Base-by-base conservation (phyloP, 108 stramenopile species). In the Cyclotella distinguenda region DNA sequence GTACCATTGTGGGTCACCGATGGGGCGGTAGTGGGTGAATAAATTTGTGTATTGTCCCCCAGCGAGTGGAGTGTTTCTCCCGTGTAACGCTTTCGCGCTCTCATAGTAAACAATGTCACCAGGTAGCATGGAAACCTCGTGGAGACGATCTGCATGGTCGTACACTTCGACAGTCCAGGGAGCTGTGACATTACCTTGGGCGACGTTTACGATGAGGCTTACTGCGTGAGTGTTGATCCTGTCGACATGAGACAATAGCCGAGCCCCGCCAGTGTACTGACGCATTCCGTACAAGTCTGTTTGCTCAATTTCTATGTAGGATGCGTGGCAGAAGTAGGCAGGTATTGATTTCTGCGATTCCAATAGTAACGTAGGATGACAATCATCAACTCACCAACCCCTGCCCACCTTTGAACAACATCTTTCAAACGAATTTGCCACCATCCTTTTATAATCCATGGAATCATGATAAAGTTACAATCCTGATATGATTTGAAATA, bases 261-360 rank as follows among this genome's bases (percentile, higher is more conserved):
- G 70, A 31, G 92, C 89, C 12, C 94, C 95, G 42, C 85, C 60
- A 49, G 89, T 81, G 64, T 97, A 97, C 33, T 85, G 82, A 23
- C 96, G 84, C 6, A 97, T 73, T 34, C 96, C 96, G 63, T 97
- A 97, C 70, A 95, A 78, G 56, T 87, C 89, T 6, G 96, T 97
- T 62, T 89, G 81, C 61, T 93, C 94, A 18, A 97, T 82, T 35
- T 72, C 62, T 56, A 13, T 11, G 16, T 2, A 42, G 16, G 5
- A 42, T 42, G 40, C 5, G n/a, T 16, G 40, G 1, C 2, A 42
- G 4, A 42, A 42, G 16, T 28, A 30, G 1, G 50, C 31, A 8
- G 4, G 26, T 2, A 32, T 28, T 28, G 50, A 22, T 11, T 25
- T 52, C 30, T 30, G 16, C n/a, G 31, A 10, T 3, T 30, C 10